Conservation (phyloP, 2,329 filamentous ascomycete species). For the Pestalotiopsis sp. region DNA sequence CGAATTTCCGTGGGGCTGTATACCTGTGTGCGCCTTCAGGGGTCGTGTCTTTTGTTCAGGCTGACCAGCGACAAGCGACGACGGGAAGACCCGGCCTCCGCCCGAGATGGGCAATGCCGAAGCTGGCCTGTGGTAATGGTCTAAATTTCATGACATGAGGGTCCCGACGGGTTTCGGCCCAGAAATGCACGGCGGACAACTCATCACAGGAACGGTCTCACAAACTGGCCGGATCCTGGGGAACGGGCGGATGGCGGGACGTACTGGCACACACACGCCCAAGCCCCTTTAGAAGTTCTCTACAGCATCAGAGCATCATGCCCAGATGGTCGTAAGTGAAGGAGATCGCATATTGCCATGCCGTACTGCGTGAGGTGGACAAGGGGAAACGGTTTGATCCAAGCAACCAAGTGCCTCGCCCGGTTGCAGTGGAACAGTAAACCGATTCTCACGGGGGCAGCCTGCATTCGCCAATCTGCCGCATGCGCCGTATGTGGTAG, state of each 20-base stretch:
- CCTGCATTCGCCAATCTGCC: slow-evolving; percentile 30
- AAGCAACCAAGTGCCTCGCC: slow-evolving; percentile 25
- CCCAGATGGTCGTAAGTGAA: not conserved
- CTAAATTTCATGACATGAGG: not conserved
- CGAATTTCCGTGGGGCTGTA: not conserved
- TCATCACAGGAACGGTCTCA: slow-evolving; percentile 7
- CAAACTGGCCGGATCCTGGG: not conserved
- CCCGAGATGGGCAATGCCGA: slow-evolving; percentile 7
- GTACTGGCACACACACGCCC: not conserved
- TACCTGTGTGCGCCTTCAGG: not conserved
- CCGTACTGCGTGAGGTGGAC: not conserved
- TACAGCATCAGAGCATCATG: slow-evolving; percentile 13
- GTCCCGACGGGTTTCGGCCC: not conserved
- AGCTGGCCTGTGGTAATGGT: not conserved
- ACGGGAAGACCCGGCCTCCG: slow-evolving; percentile 6
- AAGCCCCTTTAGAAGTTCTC: slow-evolving; percentile 22
- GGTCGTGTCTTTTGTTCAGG: not conserved
- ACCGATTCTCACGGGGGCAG: slow-evolving; percentile 26
- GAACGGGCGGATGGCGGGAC: not conserved
- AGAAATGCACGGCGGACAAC: slow-evolving; percentile 10
- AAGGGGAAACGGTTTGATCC: slow-evolving; percentile 16
- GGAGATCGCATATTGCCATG: slow-evolving; percentile 1
- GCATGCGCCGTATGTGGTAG: slow-evolving; percentile 2
- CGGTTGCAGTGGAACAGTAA: slow-evolving; percentile 29
- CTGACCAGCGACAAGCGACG: not conserved